These are phyloP conservation scores for Chamaecyparis obtusa DNA, from an alignment of 75 land plant genomes.

Conservation along the genomic window DNA sequence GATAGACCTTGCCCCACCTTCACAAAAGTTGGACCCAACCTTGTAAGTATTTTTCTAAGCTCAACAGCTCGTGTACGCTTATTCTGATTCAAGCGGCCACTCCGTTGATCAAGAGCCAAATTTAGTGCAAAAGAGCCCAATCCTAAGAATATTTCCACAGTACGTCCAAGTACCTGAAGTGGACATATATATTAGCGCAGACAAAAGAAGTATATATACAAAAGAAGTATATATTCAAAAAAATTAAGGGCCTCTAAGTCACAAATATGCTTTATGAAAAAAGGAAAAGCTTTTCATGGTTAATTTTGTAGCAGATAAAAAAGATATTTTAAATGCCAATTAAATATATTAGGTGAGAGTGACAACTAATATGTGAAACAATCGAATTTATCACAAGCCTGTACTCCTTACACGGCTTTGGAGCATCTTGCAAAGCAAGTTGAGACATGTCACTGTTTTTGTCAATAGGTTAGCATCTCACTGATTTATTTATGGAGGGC, in stretches of 20 bases:
- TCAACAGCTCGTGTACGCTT: constrained; percentile 71
- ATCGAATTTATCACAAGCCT: background rate
- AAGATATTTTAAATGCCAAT: background rate
- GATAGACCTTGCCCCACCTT: constrained; percentile 97
- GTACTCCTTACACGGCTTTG: background rate
- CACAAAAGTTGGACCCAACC: constrained; percentile 95
- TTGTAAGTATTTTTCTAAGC: constrained; percentile 57
- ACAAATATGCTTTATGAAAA: background rate
- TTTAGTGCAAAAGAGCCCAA: constrained; percentile 68
- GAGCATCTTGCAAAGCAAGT: background rate
- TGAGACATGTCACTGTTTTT: background rate
- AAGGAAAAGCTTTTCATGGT: background rate
- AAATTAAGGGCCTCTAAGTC: background rate
- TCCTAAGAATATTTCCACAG: constrained; percentile 54
- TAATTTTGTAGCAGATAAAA: background rate
- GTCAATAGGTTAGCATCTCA: background rate
- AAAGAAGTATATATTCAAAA: background rate
- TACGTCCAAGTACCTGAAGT: constrained; percentile 52
- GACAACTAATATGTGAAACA: background rate
- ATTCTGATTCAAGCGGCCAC: constrained; percentile 49
- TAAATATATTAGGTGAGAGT: background rate
- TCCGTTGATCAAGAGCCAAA: constrained; percentile 53
- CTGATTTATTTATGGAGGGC: background rate
- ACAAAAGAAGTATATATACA: background rate
- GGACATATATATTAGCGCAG: constrained; percentile 14